Evolutionary conservation across 1,284 basidiomycete genomes (phyloP).

Genomic region (Sutorius eximius): DNA sequence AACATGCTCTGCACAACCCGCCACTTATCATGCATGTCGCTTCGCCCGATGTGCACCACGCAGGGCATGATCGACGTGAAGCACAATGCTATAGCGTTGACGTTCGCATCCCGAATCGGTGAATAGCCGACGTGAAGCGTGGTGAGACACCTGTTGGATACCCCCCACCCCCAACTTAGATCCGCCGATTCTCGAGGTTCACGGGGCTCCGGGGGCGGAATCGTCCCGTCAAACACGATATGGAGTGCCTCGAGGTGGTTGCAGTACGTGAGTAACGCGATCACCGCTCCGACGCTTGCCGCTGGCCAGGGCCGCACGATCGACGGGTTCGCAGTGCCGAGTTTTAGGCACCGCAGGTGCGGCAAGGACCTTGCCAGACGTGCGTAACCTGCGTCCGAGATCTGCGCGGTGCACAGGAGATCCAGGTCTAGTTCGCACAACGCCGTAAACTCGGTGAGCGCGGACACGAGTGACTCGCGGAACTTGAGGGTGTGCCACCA

Average conservation of each 20-base stretch:
- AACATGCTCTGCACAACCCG: slow-evolving; percentile 2
- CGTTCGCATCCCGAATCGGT: slow-evolving; percentile 5
- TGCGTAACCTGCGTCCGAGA: slow-evolving; percentile 8
- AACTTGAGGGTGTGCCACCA: background rate
- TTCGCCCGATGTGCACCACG: slow-evolving; percentile 4
- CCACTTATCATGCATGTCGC: background rate
- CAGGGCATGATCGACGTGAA: slow-evolving; percentile 17
- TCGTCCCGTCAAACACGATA: slow-evolving; percentile 17
- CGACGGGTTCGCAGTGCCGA: slow-evolving; percentile 13
- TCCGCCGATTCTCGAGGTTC: background rate
- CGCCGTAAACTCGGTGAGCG: slow-evolving; percentile 11
- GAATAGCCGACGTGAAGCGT: slow-evolving; percentile 14
- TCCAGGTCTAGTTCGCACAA: slow-evolving; percentile 19
- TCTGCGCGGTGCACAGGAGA: background rate
- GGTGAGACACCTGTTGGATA: slow-evolving; percentile 8
- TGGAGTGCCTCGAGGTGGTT: slow-evolving; percentile 17
- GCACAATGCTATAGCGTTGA: slow-evolving; percentile 4
- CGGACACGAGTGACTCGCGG: background rate
- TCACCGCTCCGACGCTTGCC: slow-evolving; percentile 13
- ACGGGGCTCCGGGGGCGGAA: background rate
- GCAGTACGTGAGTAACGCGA: slow-evolving; percentile 13
- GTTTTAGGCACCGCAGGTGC: slow-evolving; percentile 13
- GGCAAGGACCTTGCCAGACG: slow-evolving; percentile 9
- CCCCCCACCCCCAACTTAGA: slow-evolving; percentile 3
- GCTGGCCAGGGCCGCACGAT: slow-evolving; percentile 1